These are phyloP conservation scores for Fusarium nodosum DNA, from an alignment of 2,329 filamentous ascomycete species.

Conservation along the genomic window DNA sequence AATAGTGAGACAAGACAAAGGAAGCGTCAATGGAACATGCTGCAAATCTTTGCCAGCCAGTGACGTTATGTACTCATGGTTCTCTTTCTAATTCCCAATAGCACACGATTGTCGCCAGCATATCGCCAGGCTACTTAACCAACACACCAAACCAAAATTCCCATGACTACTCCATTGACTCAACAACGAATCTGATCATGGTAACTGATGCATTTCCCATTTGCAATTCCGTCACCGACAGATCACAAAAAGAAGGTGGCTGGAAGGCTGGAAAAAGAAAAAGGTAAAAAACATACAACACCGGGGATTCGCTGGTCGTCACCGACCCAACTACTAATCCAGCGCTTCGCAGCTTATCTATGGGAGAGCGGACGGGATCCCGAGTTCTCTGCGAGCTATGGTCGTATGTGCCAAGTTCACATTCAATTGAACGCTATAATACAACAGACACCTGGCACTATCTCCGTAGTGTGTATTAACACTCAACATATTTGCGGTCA, in stretches of 20 bases:
- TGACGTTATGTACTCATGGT: background rate
- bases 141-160: background rate
- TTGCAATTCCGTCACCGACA: background rate
- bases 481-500: no score
- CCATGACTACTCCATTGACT: background rate
- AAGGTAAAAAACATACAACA: constrained; percentile 20
- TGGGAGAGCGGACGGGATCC: constrained; percentile 30
- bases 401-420: background rate
- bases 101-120: background rate
- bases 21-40: background rate
- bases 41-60: background rate
- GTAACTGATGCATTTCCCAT: background rate
- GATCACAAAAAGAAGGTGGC: background rate
- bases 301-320: constrained; percentile 30
- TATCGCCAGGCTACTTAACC: background rate
- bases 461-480: no score
- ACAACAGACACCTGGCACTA: no score
- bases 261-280: background rate
- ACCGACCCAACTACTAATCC: constrained; percentile 32
- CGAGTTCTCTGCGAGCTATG: constrained; percentile 23
- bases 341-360: constrained; percentile 25
- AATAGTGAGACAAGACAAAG: background rate
- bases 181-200: background rate
- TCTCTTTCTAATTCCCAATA: background rate
- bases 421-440: background rate